These are phyloP conservation scores for Diaporthe vaccinii DNA, from an alignment of 2,329 filamentous ascomycete species.

Conservation along the genomic window DNA sequence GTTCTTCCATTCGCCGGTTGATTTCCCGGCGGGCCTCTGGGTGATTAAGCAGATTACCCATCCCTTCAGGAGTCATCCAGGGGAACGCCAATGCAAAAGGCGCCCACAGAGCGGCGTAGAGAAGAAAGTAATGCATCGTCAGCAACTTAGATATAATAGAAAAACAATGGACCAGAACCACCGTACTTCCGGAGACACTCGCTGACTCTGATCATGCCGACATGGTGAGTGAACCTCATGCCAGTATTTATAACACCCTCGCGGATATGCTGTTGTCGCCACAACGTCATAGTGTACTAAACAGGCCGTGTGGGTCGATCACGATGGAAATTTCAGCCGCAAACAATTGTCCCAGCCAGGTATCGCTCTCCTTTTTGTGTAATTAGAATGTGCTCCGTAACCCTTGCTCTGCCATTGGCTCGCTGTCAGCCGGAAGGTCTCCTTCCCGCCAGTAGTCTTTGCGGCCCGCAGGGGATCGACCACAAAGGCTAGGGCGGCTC, in stretches of 20 bases:
- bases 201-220: neutral
- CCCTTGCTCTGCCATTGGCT: neutral
- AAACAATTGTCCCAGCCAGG: neutral
- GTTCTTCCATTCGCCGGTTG: conserved; percentile 34
- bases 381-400: neutral
- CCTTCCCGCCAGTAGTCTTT: neutral
- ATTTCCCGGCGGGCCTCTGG: conserved; percentile 40
- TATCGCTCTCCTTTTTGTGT: neutral
- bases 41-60: conserved; percentile 40
- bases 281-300: neutral
- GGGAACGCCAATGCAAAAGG: conserved; percentile 35
- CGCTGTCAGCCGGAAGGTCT: neutral
- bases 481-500: neutral
- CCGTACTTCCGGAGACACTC: neutral
- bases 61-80: conserved; percentile 40
- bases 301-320: neutral
- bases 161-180: too few relatives aligned
- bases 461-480: conserved; percentile 3
- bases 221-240: neutral
- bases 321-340: neutral
- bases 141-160: too few relatives aligned
- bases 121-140: conserved; percentile 27
- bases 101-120: conserved; percentile 33
- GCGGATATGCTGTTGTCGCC: neutral
- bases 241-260: neutral